Evolutionary conservation across 257 asterid genomes (phyloP), one percentile per base, ranked within the genome.

Genomic region (Knoxia roxburghii): DNA sequence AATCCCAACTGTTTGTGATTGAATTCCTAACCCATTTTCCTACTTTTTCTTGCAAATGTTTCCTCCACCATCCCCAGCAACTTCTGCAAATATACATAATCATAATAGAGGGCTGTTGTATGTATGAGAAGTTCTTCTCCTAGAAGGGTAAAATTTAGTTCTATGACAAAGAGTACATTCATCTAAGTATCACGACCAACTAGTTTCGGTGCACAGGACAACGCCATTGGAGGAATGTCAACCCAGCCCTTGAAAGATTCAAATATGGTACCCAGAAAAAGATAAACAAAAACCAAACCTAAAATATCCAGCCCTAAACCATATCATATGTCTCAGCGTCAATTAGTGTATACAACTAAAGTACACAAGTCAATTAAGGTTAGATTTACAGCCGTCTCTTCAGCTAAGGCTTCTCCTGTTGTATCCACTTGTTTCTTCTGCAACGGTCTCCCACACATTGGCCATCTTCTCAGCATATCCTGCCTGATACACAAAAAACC

Each of bases 381-480:
- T 67, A 64, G 70, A 77, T 83, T 52, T 77, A 81, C 64, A 56
- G 62, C 53, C 72, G 52, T 39, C 64, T 49, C 59, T 67, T 75
- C 64, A 71, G 60, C 69, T 51, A 66, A 75, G 76, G 64, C 57
- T 72, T 73, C 75, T 84, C 21, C 30, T 37, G 41, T 24, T 82
- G 65, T 85, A 85, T 75, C 74, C 82, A 65, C 90, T 81, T 52
- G 99, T 86, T 93, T 93, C 95, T 70, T 86, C 85, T 21, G 95
- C 96, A 68, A 93, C 95, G 6, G 84, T 72, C 67, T 83, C 91
- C 97, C 99, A 93, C 59, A 90, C 95, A 17, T 54, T 79, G 10
- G 95, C 95, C 89, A 88, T 88, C 87, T 91, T 88, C 81, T 91
- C 96, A 35, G 97, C 96, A 76, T 91, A 91, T 66, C 97, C 97